phyloP scores from a whole-genome alignment of 768 basidiomycete genomes.

The Rubroboletus pulcherrimus region DNA sequence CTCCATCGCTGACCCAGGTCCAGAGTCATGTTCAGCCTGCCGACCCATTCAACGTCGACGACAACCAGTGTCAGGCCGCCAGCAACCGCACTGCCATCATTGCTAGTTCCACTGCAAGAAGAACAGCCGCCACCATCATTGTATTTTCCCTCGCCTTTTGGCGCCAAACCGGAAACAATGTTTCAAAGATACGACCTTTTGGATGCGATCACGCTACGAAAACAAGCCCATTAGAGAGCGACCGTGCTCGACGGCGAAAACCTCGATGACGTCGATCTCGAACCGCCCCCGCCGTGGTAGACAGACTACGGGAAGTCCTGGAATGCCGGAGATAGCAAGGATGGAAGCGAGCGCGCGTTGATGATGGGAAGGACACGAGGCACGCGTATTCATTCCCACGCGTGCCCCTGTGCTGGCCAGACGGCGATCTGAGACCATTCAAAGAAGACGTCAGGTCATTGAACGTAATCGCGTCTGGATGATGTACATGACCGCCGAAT shows the following conservation, averaged over 20 bases:
- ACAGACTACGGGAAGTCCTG: conserved; percentile 17
- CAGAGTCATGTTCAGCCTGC: background rate
- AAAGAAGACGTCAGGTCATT: conserved; percentile 41
- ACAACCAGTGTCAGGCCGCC: background rate
- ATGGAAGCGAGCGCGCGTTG: background rate
- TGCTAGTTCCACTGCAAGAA: background rate
- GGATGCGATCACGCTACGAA: background rate
- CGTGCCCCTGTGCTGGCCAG: background rate
- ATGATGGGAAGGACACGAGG: background rate
- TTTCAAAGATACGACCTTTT: background rate
- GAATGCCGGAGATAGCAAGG: background rate
- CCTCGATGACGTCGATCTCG: conserved; percentile 5
- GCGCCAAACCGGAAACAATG: background rate
- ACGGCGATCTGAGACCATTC: conserved; percentile 39
- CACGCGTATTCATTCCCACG: background rate
- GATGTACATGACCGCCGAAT: background rate
- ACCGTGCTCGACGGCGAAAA: conserved; percentile 17
- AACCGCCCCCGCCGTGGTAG: conserved; percentile 7
- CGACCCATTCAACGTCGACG: background rate
- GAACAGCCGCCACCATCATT: background rate
- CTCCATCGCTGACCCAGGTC: background rate
- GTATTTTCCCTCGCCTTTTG: background rate
- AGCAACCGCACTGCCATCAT: background rate
- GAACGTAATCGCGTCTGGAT: background rate
- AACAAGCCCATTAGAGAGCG: conserved; percentile 13